Conservation (phyloP, 2,329 filamentous ascomycete genomes). For the Talaromyces atroroseus region DNA sequence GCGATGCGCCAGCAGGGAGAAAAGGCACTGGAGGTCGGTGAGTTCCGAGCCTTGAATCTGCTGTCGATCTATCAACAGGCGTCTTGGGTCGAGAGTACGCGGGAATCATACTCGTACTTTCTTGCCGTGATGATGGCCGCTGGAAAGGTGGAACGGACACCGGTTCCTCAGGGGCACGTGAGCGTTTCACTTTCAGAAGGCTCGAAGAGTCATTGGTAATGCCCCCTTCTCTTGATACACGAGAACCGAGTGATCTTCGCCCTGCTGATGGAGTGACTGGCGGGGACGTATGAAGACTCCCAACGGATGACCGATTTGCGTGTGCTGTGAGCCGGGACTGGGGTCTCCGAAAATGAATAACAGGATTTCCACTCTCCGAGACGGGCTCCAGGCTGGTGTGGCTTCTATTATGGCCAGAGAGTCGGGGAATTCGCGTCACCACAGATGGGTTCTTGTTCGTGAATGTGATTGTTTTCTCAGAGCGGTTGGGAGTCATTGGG, state of each 20-base stretch:
- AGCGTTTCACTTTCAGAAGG: constrained; percentile 55
- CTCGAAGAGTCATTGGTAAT: constrained; percentile 46
- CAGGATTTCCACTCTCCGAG: constrained; percentile 76
- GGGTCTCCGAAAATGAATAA: constrained; percentile 57
- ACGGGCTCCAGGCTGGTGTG: constrained; percentile 80
- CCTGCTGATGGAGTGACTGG: constrained; percentile 54
- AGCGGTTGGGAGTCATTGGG: constrained; percentile 58
- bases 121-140: constrained; percentile 34
- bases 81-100: constrained; percentile 58
- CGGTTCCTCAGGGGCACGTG: constrained; percentile 42
- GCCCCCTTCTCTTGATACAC: constrained; percentile 29
- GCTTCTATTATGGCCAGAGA: constrained; percentile 64
- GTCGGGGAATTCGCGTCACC: constrained; percentile 71
- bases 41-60: constrained; percentile 36
- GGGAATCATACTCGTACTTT: constrained; percentile 27
- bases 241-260: constrained; percentile 52
- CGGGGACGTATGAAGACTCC: constrained; percentile 46
- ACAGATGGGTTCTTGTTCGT: constrained; percentile 64
- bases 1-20: constrained; percentile 68
- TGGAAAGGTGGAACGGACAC: constrained; percentile 28
- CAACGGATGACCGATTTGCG: constrained; percentile 62
- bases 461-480: constrained; percentile 83
- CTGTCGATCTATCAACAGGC: constrained; percentile 56
- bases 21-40: constrained; percentile 67
- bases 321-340: constrained; percentile 62